Percentiles rank a stretch among this genome's conserved stretches.
Conservation (phyloP, 2,329 filamentous ascomycete genomes). For the Beauveria pseudobassiana region DNA sequence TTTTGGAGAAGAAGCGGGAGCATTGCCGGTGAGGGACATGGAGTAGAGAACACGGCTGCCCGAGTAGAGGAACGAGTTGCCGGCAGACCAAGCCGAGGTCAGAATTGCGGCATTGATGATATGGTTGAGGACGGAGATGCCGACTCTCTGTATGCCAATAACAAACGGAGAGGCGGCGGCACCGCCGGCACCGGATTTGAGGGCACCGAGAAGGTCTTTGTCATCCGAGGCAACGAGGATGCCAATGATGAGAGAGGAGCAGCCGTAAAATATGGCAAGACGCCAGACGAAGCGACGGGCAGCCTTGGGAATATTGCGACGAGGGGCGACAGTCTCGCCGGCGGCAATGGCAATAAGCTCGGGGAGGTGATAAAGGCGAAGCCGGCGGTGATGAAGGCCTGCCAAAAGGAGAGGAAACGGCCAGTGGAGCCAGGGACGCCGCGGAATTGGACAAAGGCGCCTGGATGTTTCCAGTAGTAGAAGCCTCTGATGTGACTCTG, state of each 20-base stretch:
- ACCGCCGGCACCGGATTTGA: conserved; percentile 30
- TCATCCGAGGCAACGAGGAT: conserved; percentile 60
- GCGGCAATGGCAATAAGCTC: conserved; percentile 59
- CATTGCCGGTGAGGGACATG: conserved; percentile 59
- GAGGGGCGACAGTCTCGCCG: conserved; percentile 56
- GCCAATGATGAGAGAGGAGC: conserved; percentile 55
- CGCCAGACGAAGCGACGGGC: conserved; percentile 55
- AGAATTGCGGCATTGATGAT: conserved; percentile 63
- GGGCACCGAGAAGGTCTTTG: conserved; percentile 47
- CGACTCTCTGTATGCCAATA: conserved; percentile 58
- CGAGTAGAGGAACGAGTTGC: conserved; percentile 56
- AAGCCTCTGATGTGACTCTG: conserved; percentile 40
- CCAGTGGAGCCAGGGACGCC: conserved; percentile 43
- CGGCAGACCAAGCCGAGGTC: conserved; percentile 57
- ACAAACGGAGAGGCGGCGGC: conserved; percentile 57
- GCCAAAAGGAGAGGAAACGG: conserved; percentile 50
- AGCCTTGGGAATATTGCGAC: conserved; percentile 59
- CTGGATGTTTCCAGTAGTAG: conserved; percentile 43
- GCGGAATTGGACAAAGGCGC: conserved; percentile 39
- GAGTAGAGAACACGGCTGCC: conserved; percentile 64
- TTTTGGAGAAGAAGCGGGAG: conserved; percentile 51
- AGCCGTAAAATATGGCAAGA: conserved; percentile 55
- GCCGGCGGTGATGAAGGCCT: conserved; percentile 47
- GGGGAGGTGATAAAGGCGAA: conserved; percentile 55
- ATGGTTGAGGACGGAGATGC: conserved; percentile 55